phyloP scores from a whole-genome alignment of 495 filamentous ascomycete genomes.

The Xylaria scruposa region DNA sequence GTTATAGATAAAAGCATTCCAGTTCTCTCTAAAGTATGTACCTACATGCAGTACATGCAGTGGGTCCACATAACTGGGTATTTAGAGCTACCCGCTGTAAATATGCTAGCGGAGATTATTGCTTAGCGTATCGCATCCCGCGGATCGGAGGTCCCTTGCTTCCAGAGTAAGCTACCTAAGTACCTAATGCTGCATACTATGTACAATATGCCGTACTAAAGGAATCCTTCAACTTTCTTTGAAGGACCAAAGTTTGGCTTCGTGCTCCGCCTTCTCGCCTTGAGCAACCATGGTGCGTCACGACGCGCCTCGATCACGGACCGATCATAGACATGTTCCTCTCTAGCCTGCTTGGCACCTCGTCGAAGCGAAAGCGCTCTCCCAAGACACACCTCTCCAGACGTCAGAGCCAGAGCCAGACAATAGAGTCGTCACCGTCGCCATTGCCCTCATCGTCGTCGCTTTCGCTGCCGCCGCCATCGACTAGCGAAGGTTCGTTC shows the following conservation, averaged over 20 bases:
- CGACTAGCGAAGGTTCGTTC: neutral
- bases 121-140: slow-evolving; percentile 23
- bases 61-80: too few relatives aligned
- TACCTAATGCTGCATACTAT: neutral
- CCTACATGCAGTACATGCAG: too few relatives aligned
- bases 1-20: too few relatives aligned
- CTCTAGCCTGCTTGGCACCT: slow-evolving; percentile 23
- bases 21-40: too few relatives aligned
- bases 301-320: slow-evolving; percentile 15
- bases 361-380: slow-evolving; percentile 17
- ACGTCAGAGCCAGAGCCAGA: slow-evolving; percentile 2
- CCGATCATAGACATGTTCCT: slow-evolving; percentile 26
- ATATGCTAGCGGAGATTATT: too few relatives aligned
- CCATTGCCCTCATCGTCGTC: neutral
- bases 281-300: slow-evolving; percentile 22
- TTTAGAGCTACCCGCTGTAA: too few relatives aligned
- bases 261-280: neutral
- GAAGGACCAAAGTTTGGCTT: neutral
- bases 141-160: slow-evolving; percentile 13
- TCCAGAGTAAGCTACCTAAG: neutral
- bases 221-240: neutral
- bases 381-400: neutral
- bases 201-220: neutral
- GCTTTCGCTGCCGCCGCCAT: neutral
- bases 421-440: neutral